phyloP scores from a whole-genome alignment of 1,139 yeast species.

The Protomyces inundatus region DNA sequence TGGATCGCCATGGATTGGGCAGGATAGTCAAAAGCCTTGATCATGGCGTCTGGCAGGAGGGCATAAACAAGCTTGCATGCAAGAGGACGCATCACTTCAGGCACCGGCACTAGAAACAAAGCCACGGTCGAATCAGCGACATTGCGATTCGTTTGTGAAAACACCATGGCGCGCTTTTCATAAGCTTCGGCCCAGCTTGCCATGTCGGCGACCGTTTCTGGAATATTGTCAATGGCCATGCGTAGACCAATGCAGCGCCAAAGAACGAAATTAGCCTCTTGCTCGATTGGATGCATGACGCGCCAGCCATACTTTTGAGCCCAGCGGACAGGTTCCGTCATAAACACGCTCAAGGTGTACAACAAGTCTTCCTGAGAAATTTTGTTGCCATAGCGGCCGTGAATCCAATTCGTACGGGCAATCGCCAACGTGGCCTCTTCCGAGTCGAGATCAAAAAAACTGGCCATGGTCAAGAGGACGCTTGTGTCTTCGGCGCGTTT shows the following conservation, averaged over 20 bases:
- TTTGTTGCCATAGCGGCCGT: not conserved
- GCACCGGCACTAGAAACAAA: conserved; percentile 2
- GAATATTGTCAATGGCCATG: not conserved
- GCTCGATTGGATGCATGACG: not conserved
- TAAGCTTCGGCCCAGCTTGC: not conserved
- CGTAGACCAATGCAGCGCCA: conserved; percentile 8
- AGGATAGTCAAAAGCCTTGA: not conserved
- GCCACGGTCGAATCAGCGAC: conserved; percentile 4
- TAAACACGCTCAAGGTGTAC: conserved; percentile 1
- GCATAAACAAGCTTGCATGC: not conserved
- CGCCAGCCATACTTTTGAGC: not conserved
- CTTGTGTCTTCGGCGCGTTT: conserved; percentile 5
- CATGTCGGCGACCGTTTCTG: not conserved
- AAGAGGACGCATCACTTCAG: not conserved
- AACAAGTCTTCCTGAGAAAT: conserved; percentile 3
- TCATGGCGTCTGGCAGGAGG: not conserved
- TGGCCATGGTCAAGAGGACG: not conserved
- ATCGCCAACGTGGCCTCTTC: conserved; percentile 2
- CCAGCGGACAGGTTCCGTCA: conserved; percentile 2
- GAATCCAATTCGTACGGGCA: conserved; percentile 1
- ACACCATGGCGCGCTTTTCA: not conserved
- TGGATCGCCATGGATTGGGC: not conserved
- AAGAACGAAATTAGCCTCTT: not conserved
- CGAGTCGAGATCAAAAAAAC: conserved; percentile 1
- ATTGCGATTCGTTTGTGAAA: not conserved